Evolutionary conservation across 768 basidiomycete genomes (phyloP), one percentile per base, ranked within the genome.

Genomic region (Coprinellus micaceus): DNA sequence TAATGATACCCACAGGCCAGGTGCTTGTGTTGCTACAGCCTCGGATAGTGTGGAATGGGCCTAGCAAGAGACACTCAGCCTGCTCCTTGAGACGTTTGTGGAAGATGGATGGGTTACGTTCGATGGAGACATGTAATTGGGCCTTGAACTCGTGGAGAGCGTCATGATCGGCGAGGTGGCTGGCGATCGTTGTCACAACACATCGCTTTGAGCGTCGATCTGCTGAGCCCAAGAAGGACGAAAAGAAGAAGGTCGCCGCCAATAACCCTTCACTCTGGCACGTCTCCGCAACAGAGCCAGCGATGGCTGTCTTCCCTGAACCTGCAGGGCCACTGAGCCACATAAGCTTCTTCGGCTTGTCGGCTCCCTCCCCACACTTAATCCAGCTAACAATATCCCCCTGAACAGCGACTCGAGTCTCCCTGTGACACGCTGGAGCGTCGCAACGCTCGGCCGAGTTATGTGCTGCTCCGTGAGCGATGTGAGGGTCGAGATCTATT

Each of bases 311-410:
- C 26, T 56, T 59, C 2, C 58, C 58, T 3, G 54, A 26, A 12
- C 58, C 58, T 1, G 59, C 54, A 24, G 54, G 55, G 15, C 59
- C 60, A 7, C 33, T 47, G 3, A 60, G 19, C 56, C 56, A 54
- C n/a, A 54, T 3, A n/a, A 41, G 19, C 21, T 26, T 21, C 2
- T n/a, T 39, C 29, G 21, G 13, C 17, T 26, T 40, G 9, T 22
- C 47, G 11, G 10, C 5, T 12, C 6, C 5, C 1, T 30, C 40
- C 15, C 17, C 22, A 22, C 52, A 40, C 12, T 30, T 19, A 25
- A 57, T 50, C 56, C 51, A 54, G 29, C 33, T 22, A 28, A 36
- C 50, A 25, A 57, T 48, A 12, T 56, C 51, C n/a, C 33, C 22
- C 21, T 53, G 43, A 25, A 57, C 22, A 13, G 44, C 44, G 21